Percentiles rank a stretch among this genome's conserved stretches.
Conservation (phyloP, 2,329 filamentous ascomycete genomes). For the Botryosphaeria dothidea region DNA sequence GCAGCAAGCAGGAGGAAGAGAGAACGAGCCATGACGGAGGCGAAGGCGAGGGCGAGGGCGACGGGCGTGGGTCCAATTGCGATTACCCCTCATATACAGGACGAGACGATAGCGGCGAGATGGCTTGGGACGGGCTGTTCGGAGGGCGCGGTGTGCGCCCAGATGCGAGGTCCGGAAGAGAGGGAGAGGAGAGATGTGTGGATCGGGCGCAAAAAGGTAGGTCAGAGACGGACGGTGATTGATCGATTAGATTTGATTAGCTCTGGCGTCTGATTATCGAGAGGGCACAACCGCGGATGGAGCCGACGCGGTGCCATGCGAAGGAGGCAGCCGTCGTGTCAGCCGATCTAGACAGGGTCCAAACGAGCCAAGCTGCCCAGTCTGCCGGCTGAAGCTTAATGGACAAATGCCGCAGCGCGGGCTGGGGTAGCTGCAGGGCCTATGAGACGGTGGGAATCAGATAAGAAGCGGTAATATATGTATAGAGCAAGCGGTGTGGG, state of each 20-base stretch:
- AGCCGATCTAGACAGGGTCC: slow-evolving; percentile 6
- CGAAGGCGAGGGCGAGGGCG: background rate
- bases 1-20: slow-evolving; percentile 5
- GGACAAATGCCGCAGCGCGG: background rate
- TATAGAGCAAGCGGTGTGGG: background rate
- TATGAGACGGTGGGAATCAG: background rate
- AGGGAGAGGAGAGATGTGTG: background rate
- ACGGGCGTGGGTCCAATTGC: too few species aligned
- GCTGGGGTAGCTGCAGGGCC: background rate
- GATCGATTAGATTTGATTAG: slow-evolving; percentile 15
- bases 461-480: background rate
- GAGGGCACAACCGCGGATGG: background rate
- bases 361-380: background rate
- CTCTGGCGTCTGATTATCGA: background rate
- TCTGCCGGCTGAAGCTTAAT: slow-evolving; percentile 5
- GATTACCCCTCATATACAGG: slow-evolving; percentile 17
- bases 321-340: background rate
- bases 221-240: background rate
- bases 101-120: background rate
- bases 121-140: background rate
- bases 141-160: background rate
- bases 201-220: background rate
- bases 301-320: background rate
- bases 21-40: slow-evolving; percentile 1
- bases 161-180: background rate